Percentiles rank a stretch among this genome's conserved stretches.
phyloP scores from a whole-genome alignment of 2,329 filamentous ascomycete species.

The Phialemonium atrogriseum region DNA sequence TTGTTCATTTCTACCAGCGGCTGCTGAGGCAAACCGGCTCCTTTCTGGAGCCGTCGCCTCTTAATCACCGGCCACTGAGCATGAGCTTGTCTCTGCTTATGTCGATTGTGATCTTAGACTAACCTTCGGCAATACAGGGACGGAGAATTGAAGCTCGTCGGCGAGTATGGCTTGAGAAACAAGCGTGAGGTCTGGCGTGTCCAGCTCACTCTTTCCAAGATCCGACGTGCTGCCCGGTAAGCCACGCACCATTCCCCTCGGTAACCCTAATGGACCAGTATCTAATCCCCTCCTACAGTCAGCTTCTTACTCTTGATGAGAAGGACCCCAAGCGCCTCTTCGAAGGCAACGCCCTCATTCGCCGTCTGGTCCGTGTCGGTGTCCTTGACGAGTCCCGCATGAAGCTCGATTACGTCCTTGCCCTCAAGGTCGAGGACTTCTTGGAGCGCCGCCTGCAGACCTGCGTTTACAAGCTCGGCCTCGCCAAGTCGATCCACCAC shows the following conservation, averaged over 20 bases:
- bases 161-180: conserved; percentile 99
- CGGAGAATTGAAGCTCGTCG: conserved; percentile 98
- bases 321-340: conserved; percentile 99
- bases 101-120: conserved; percentile 76
- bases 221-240: conserved; percentile 99
- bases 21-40: background rate
- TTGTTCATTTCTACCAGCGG: conserved; percentile 21
- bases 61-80: conserved; percentile 81
- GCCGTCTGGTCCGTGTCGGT: conserved; percentile 98
- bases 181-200: conserved; percentile 99
- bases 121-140: conserved; percentile 65
- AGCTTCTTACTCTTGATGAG: conserved; percentile 99
- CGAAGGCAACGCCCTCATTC: conserved; percentile 99
- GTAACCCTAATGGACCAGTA: background rate
- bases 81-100: conserved; percentile 94
- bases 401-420: conserved; percentile 99
- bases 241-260: no score
- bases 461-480: conserved; percentile 99
- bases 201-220: conserved; percentile 99
- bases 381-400: conserved; percentile 99
- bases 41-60: no score
- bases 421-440: conserved; percentile 99
- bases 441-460: conserved; percentile 99
- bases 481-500: conserved; percentile 99
- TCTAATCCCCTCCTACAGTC: conserved; percentile 47